Percentiles rank a stretch among this genome's conserved stretches.
Conservation (phyloP, 192 early-diverging fungal species). For the Coemansia sp. region DNA sequence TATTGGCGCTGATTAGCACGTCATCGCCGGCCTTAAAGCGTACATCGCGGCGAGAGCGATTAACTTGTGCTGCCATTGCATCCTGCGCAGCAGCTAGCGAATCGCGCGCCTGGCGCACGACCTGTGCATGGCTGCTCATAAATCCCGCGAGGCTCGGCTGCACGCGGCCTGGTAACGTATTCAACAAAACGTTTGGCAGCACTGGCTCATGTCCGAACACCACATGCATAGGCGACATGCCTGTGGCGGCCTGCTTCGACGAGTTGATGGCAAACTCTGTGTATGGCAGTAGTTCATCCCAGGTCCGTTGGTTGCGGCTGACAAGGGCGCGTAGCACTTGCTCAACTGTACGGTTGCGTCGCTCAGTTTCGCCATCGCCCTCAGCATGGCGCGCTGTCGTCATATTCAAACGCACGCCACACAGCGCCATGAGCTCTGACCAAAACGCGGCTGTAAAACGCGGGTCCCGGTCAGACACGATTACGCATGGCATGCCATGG, state of each 20-base stretch:
- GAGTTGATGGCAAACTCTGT: background rate
- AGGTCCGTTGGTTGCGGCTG: background rate
- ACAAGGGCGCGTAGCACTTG: background rate
- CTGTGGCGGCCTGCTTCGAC: background rate
- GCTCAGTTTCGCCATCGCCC: constrained; percentile 1
- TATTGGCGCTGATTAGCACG: constrained; percentile 1
- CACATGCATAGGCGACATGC: background rate
- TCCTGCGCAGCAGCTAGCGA: background rate
- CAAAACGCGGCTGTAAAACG: background rate
- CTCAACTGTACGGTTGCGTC: background rate
- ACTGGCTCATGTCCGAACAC: background rate
- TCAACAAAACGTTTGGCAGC: background rate
- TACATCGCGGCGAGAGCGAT: background rate
- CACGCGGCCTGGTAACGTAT: background rate
- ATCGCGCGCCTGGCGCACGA: background rate
- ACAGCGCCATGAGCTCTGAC: background rate
- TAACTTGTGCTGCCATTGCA: background rate
- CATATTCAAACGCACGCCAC: background rate
- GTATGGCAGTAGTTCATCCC: background rate
- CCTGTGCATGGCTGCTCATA: background rate
- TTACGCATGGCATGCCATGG: background rate
- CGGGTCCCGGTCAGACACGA: background rate
- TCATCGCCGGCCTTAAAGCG: background rate
- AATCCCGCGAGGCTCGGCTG: background rate
- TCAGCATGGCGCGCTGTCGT: background rate